Evolutionary conservation across 108 stramenopile species (phyloP).

Genomic region (Cyclotella kingstonii): DNA sequence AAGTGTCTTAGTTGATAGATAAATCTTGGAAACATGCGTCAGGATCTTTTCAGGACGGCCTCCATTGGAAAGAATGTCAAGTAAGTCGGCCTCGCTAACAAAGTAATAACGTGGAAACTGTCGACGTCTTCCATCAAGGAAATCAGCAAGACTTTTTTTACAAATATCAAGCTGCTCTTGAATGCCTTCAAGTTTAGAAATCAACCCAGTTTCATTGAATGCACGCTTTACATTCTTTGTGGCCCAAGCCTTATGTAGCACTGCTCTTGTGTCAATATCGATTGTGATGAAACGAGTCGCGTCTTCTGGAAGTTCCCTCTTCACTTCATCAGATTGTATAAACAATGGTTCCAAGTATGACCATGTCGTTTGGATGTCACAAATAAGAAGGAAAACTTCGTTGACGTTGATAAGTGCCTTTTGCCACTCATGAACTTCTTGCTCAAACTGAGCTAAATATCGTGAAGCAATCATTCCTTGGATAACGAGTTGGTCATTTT

Average conservation of each 20-base stretch:
- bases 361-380: slow-evolving; percentile 83
- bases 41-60: slow-evolving; percentile 65
- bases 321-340: slow-evolving; percentile 81
- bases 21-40: slow-evolving; percentile 73
- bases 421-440: slow-evolving; percentile 61
- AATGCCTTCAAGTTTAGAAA: slow-evolving; percentile 53
- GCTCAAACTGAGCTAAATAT: slow-evolving; percentile 62
- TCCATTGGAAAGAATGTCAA: slow-evolving; percentile 85
- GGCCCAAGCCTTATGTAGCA: slow-evolving; percentile 56
- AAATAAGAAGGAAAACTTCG: slow-evolving; percentile 60
- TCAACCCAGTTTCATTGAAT: slow-evolving; percentile 69
- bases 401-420: slow-evolving; percentile 50
- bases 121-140: slow-evolving; percentile 73
- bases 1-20: slow-evolving; percentile 69
- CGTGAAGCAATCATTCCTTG: slow-evolving; percentile 77
- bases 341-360: slow-evolving; percentile 84
- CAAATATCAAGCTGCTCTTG: slow-evolving; percentile 73
- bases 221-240: slow-evolving; percentile 57
- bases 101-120: slow-evolving; percentile 87
- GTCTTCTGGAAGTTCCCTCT: slow-evolving; percentile 78
- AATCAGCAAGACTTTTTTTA: slow-evolving; percentile 78
- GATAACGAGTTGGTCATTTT: slow-evolving; percentile 72
- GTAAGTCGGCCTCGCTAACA: slow-evolving; percentile 70
- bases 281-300: slow-evolving; percentile 70
- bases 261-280: slow-evolving; percentile 58